phyloP scores from a whole-genome alignment of 345 rosid genomes.

The Clarkia xantiana region DNA sequence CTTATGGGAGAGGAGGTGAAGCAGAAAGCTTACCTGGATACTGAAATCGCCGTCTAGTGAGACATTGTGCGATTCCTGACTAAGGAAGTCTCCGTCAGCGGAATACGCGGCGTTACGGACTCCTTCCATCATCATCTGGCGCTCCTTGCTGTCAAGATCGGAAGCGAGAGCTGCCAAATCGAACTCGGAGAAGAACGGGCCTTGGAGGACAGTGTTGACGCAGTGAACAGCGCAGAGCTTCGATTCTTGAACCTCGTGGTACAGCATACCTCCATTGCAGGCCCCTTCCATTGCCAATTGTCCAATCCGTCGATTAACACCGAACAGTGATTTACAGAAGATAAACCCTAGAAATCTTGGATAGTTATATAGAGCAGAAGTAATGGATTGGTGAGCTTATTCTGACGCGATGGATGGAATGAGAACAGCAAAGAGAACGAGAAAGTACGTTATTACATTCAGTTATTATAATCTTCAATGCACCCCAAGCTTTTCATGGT shows the following conservation, averaged over 20 bases:
- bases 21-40: slow-evolving; percentile 48
- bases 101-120: slow-evolving; percentile 10
- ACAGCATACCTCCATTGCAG: slow-evolving; percentile 92
- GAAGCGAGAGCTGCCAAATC: slow-evolving; percentile 90
- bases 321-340: not conserved
- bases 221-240: slow-evolving; percentile 98
- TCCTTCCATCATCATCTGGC: slow-evolving; percentile 57
- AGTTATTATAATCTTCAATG: too few relatives aligned
- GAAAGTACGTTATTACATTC: too few relatives aligned
- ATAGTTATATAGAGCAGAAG: too few relatives aligned
- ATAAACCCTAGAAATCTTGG: slow-evolving; percentile 6
- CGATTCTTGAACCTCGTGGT: slow-evolving; percentile 96
- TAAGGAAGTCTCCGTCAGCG: slow-evolving; percentile 53
- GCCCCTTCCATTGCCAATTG: slow-evolving; percentile 40
- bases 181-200: slow-evolving; percentile 91
- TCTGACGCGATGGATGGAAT: too few relatives aligned
- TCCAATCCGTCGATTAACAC: not conserved
- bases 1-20: not conserved
- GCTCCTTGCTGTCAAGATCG: slow-evolving; percentile 76
- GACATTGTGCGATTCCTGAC: slow-evolving; percentile 86
- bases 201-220: slow-evolving; percentile 82
- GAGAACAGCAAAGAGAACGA: too few relatives aligned
- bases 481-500: too few relatives aligned
- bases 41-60: slow-evolving; percentile 92
- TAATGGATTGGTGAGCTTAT: too few relatives aligned